These are phyloP conservation scores for Cajanus cajan DNA, from an alignment of 306 rosid species.

Conservation along the genomic window DNA sequence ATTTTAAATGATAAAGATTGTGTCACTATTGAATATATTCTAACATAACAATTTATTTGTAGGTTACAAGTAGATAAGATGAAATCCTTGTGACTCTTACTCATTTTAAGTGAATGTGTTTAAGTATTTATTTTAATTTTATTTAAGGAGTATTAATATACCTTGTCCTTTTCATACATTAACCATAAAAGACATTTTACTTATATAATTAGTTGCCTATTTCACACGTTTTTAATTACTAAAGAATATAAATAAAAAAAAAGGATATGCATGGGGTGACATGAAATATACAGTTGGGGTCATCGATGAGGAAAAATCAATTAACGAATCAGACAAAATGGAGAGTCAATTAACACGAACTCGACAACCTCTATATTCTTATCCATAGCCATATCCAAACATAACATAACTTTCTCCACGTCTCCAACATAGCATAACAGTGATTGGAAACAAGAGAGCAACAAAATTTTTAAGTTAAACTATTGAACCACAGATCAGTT, in stretches of 20 bases:
- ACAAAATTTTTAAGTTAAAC: neutral
- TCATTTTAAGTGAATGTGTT: neutral
- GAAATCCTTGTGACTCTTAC: neutral
- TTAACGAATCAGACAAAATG: neutral
- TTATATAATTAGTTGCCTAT: neutral
- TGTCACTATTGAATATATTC: no score
- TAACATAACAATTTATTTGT: no score
- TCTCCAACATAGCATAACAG: neutral
- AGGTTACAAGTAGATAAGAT: no score
- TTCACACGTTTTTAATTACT: neutral
- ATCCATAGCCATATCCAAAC: neutral
- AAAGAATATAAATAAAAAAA: neutral
- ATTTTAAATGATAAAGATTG: no score
- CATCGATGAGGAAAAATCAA: neutral
- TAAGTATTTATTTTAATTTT: neutral
- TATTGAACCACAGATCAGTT: neutral
- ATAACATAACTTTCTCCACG: neutral
- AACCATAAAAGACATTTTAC: neutral
- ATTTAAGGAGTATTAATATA: neutral
- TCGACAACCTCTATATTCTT: neutral
- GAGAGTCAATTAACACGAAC: neutral
- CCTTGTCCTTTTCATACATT: neutral
- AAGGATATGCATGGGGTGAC: neutral
- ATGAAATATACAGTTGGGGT: neutral
- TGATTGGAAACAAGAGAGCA: neutral